Evolutionary conservation across 345 rosid species (phyloP).

Genomic region (Eucalyptus viminalis): DNA sequence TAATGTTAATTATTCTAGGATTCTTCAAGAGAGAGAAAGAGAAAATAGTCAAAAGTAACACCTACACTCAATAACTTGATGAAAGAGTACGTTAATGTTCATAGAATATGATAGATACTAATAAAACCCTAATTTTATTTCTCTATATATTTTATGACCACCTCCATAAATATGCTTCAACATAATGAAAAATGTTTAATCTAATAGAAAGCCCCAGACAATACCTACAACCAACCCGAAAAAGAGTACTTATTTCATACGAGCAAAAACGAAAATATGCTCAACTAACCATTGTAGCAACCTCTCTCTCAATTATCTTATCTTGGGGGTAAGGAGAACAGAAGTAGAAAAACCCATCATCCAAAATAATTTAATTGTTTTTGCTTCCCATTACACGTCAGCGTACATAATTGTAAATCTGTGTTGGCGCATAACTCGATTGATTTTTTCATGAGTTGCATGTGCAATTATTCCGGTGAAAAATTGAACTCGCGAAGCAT

Average conservation of each 20-base stretch:
- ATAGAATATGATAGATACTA: background rate
- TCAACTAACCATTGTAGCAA: background rate
- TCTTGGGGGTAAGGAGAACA: background rate
- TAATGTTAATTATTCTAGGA: background rate
- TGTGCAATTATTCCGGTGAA: background rate
- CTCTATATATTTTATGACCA: background rate
- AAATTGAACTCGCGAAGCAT: background rate
- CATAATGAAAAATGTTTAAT: background rate
- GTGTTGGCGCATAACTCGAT: background rate
- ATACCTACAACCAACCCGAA: background rate
- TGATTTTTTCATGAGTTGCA: background rate
- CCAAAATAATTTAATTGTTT: background rate
- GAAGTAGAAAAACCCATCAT: background rate
- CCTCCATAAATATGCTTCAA: background rate
- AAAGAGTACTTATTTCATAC: background rate
- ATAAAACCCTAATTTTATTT: background rate
- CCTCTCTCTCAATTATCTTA: background rate
- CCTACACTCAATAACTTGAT: background rate
- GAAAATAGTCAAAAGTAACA: background rate
- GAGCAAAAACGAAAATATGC: background rate
- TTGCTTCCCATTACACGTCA: background rate
- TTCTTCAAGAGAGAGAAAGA: background rate
- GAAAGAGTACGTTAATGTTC: background rate
- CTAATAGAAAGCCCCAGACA: background rate
- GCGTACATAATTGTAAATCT: background rate